phyloP scores from a whole-genome alignment of 2,329 filamentous ascomycete species.

The Aspergillus transmontanensis region DNA sequence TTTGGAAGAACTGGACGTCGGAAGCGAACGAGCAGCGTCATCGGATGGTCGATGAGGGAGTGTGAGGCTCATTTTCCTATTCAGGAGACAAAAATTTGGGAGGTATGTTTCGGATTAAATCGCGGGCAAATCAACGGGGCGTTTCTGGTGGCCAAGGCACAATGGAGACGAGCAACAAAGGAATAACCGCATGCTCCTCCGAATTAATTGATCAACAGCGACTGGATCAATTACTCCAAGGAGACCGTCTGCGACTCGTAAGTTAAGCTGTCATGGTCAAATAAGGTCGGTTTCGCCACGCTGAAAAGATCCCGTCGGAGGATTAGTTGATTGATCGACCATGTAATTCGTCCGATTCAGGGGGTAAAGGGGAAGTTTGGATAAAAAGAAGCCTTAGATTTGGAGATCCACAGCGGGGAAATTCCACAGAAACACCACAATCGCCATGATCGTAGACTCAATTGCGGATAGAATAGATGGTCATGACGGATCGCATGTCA shows the following conservation, averaged over 20 bases:
- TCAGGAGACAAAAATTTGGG: not conserved
- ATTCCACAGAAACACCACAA: slow-evolving; percentile 22
- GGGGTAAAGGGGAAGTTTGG: slow-evolving; percentile 23
- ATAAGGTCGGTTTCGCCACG: not conserved
- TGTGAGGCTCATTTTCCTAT: slow-evolving; percentile 36
- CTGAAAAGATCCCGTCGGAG: not conserved
- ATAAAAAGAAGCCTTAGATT: slow-evolving; percentile 1
- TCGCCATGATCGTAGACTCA: slow-evolving; percentile 16
- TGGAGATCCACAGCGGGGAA: slow-evolving; percentile 30
- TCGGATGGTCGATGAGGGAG: slow-evolving; percentile 45
- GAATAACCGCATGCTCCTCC: not conserved
- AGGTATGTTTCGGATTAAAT: slow-evolving; percentile 6
- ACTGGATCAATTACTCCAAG: not conserved
- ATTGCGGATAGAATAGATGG: not conserved
- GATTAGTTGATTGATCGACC: slow-evolving; percentile 5
- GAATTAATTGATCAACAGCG: not conserved
- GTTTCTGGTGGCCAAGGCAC: not conserved
- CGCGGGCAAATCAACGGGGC: not conserved
- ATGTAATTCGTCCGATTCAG: slow-evolving; percentile 22
- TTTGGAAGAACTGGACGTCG: slow-evolving; percentile 37
- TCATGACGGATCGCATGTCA: not conserved
- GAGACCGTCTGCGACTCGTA: not conserved
- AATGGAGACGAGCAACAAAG: not conserved
- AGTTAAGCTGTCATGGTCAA: not conserved
- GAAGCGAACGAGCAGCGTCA: slow-evolving; percentile 53